Percentiles rank a stretch among this genome's conserved stretches.
phyloP scores from a whole-genome alignment of 306 rosid genomes.

The Lablab purpureus region DNA sequence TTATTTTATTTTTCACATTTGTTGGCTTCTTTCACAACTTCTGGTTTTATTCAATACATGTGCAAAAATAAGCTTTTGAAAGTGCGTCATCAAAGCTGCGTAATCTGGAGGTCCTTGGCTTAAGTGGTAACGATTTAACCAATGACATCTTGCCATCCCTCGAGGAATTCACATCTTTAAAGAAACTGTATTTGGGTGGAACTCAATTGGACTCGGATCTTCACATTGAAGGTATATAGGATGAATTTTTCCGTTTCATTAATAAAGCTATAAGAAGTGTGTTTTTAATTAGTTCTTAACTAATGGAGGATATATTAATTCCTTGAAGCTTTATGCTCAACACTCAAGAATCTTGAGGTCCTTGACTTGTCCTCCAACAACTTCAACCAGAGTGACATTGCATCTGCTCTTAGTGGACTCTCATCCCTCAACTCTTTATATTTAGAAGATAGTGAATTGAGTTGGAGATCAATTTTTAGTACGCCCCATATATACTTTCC shows the following conservation, averaged over 20 bases:
- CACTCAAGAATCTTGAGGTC: slow-evolving; percentile 12
- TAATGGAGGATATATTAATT: too few species aligned
- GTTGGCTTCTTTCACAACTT: too few species aligned
- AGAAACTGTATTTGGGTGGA: neutral
- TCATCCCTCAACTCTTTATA: slow-evolving; percentile 31
- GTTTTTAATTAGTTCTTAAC: too few species aligned
- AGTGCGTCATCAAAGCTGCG: neutral
- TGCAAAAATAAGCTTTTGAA: neutral
- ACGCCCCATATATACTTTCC: neutral
- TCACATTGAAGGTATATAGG: slow-evolving; percentile 10
- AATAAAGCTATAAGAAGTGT: too few species aligned
- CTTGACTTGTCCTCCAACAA: neutral
- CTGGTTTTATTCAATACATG: too few species aligned
- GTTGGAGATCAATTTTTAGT: neutral
- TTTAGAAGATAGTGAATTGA: neutral
- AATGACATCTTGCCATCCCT: neutral
- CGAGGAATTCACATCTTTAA: slow-evolving; percentile 21
- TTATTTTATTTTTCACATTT: neutral
- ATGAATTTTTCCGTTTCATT: too few species aligned
- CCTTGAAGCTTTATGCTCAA: slow-evolving; percentile 1
- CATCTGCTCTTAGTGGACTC: slow-evolving; percentile 1
- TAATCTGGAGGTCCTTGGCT: neutral
- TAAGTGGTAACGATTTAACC: neutral
- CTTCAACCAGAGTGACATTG: slow-evolving; percentile 1
- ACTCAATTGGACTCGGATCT: neutral